phyloP scores from a whole-genome alignment of 225 moss, liverwort and hornwort genomes.

The Takakia lepidozioides region DNA sequence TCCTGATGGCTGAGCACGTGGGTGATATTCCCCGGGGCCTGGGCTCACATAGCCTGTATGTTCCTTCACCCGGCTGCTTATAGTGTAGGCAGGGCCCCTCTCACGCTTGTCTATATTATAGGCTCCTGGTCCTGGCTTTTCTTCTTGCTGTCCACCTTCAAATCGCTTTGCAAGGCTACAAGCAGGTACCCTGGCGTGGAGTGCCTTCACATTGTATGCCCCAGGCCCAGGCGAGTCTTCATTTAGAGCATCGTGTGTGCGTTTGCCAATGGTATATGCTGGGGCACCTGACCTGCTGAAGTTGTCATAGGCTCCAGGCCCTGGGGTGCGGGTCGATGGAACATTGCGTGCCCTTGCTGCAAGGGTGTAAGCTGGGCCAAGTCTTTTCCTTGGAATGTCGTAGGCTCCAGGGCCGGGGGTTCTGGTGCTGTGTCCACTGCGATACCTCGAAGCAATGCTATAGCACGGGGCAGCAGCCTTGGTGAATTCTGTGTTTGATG shows the following conservation, averaged over 20 bases:
- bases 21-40: slow-evolving; percentile 47
- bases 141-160: slow-evolving; percentile 3
- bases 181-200: slow-evolving; percentile 39
- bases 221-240: slow-evolving; percentile 40
- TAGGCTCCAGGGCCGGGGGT: slow-evolving; percentile 74
- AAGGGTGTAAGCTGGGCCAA: slow-evolving; percentile 47
- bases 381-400: slow-evolving; percentile 15
- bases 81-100: slow-evolving; percentile 17
- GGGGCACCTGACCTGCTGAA: slow-evolving; percentile 30
- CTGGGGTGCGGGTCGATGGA: slow-evolving; percentile 24
- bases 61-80: slow-evolving; percentile 23
- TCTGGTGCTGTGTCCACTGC: slow-evolving; percentile 13
- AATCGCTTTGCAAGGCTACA: slow-evolving; percentile 57
- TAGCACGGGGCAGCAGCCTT: slow-evolving; percentile 54
- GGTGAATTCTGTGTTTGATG: slow-evolving; percentile 20
- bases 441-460: slow-evolving; percentile 43
- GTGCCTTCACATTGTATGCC: slow-evolving; percentile 27
- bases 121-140: slow-evolving; percentile 27
- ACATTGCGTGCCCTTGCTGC: slow-evolving; percentile 14
- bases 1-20: slow-evolving; percentile 16
- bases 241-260: slow-evolving; percentile 4
- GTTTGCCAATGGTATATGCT: slow-evolving; percentile 39
- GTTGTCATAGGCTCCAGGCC: slow-evolving; percentile 39
- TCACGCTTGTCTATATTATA: slow-evolving; percentile 17
- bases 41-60: slow-evolving; percentile 13